phyloP scores from a whole-genome alignment of 192 early-diverging fungal species.

The Backusella morwellensis region DNA sequence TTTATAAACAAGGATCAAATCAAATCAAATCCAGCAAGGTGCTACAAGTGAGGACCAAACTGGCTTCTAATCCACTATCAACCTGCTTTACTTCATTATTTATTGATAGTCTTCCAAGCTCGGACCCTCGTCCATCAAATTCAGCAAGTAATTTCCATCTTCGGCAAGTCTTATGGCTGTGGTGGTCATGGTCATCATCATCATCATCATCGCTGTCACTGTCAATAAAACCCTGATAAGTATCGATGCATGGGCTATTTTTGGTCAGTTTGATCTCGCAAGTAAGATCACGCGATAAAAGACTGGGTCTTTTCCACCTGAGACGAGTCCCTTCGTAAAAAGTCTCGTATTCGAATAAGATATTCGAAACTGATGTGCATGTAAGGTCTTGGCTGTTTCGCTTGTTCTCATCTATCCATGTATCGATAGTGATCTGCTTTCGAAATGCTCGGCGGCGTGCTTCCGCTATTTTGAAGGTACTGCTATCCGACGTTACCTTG shows the following conservation, averaged over 20 bases:
- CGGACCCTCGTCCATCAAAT: background rate
- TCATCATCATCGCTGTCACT: slow-evolving; percentile 13
- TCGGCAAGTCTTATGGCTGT: background rate
- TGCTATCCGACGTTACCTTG: background rate
- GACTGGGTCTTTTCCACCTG: slow-evolving; percentile 31
- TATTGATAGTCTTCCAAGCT: background rate
- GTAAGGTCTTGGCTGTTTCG: background rate
- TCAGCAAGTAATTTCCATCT: slow-evolving; percentile 8
- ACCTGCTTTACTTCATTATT: background rate
- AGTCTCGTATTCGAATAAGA: slow-evolving; percentile 31
- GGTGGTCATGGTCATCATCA: slow-evolving; percentile 8
- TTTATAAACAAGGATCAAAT: slow-evolving; percentile 1
- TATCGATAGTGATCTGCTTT: slow-evolving; percentile 30
- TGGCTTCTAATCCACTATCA: background rate
- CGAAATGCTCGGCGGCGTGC: slow-evolving; percentile 30
- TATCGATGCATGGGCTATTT: background rate
- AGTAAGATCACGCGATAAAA: slow-evolving; percentile 31
- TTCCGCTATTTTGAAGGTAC: slow-evolving; percentile 21
- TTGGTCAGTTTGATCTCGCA: slow-evolving; percentile 26
- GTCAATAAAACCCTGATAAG: slow-evolving; percentile 11
- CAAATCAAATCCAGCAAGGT: slow-evolving; percentile 24
- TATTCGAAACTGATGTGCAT: background rate
- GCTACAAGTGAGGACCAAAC: slow-evolving; percentile 27
- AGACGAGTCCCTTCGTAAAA: slow-evolving; percentile 17
- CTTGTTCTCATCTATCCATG: background rate